Base-by-base conservation (phyloP, 306 rosid genomes). In the Dalbergia oliveri region DNA sequence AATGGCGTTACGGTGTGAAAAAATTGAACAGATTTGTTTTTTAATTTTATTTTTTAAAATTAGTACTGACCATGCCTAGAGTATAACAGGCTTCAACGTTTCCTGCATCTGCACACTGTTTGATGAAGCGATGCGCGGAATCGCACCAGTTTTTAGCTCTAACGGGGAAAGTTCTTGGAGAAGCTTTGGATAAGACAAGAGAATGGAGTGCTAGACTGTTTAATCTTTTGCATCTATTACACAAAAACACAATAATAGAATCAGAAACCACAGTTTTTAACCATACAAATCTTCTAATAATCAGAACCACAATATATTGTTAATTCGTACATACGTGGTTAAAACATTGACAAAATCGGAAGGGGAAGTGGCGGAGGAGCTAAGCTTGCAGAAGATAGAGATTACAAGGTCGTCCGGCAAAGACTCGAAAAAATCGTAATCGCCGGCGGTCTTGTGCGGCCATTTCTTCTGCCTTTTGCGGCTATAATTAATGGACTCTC, bases 321-420 rank as follows among this genome's bases (percentile, higher is more conserved):
- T 47, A 47, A 47, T 47, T 10, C 1, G 31, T 26, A 26, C 91
- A 9, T 72, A 95, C 99, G 99, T 91, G 68, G 86, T 69, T n/a
- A 90, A 53, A 58, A 89, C 92, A 77, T 79, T 93, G 84, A 82
- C 47, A 68, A 93, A 88, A 89, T 93, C 98, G 47, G 96, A 84
- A 43, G 99, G 90, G 41, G 79, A 76, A 19, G 84, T 5, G 3
- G 97, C 90, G 34, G 88, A 45, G 71, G 96, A 84, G 78, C 92
- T 83, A 16, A 95, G 94, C 72, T 87, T 91, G 67, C 87, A 63
- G 77, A 95, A 93, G 77, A 95, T 91, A 11, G 75, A 84, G 39
- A 93, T 81, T 35, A 93, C 90, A 16, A 95, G 91, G 76, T 95
- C 99, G 47, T 95, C 99, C 0, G 97, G 98, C 53, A 95, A 81